phyloP scores from a whole-genome alignment of 768 basidiomycete genomes.

The Macrolepiota albuminosa region DNA sequence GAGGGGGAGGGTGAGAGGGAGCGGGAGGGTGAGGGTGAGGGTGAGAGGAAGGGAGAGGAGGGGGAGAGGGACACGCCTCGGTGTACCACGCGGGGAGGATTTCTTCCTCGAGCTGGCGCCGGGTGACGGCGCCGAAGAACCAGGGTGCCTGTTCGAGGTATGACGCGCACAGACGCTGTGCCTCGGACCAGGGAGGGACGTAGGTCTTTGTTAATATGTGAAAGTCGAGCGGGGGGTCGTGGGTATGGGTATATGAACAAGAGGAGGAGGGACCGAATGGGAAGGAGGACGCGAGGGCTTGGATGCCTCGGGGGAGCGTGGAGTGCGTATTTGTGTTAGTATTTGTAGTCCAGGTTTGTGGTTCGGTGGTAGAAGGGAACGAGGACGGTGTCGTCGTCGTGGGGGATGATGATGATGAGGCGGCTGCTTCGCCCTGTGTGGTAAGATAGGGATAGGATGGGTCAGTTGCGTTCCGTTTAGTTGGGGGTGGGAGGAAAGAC shows the following conservation, averaged over 20 bases:
- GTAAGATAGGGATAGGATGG: neutral
- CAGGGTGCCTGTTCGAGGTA: constrained; percentile 78
- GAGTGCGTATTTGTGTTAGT: neutral
- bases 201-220: constrained; percentile 41
- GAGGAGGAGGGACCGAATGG: constrained; percentile 32
- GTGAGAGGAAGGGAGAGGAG: too few species aligned
- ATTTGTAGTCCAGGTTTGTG: neutral
- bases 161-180: constrained; percentile 53
- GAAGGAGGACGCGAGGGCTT: constrained; percentile 33
- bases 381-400: neutral
- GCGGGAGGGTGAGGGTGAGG: too few species aligned
- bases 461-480: neutral
- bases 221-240: constrained; percentile 29
- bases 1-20: too few species aligned
- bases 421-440: constrained; percentile 28
- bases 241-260: neutral
- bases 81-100: constrained; percentile 61
- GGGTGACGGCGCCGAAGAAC: constrained; percentile 72
- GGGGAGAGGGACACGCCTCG: constrained; percentile 28
- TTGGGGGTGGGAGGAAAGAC: constrained; percentile 10
- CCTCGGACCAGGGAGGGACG: constrained; percentile 58
- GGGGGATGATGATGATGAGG: too few species aligned
- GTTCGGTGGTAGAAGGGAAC: neutral
- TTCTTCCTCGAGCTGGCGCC: constrained; percentile 59
- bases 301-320: constrained; percentile 20